Conservation (phyloP, 257 asterid genomes). For the Anisodus acutangulus region DNA sequence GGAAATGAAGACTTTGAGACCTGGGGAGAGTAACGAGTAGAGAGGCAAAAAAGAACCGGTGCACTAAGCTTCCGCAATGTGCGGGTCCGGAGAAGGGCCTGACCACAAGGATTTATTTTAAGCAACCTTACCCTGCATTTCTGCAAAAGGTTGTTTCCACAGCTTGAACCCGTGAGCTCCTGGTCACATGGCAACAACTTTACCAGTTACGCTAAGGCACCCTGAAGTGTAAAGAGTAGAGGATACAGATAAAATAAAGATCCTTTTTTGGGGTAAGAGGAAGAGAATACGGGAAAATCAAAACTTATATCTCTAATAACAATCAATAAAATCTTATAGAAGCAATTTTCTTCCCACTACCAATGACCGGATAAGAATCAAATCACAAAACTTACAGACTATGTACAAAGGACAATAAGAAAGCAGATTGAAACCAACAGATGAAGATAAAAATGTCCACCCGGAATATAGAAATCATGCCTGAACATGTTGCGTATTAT, state of each 20-base stretch:
- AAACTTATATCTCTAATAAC: not conserved
- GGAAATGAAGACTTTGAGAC: not conserved
- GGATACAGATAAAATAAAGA: too few species aligned
- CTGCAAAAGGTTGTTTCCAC: too few species aligned
- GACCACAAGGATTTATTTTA: too few species aligned
- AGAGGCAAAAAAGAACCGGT: not conserved
- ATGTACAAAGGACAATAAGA: not conserved
- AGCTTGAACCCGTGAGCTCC: too few species aligned
- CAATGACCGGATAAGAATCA: too few species aligned
- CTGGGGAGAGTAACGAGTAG: not conserved
- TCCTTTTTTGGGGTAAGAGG: too few species aligned
- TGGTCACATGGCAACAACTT: too few species aligned
- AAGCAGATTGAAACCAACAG: not conserved
- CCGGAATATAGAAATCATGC: not conserved
- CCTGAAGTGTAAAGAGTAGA: too few species aligned
- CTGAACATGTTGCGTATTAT: not conserved
- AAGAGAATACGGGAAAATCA: not conserved
- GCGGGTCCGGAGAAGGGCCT: too few species aligned
- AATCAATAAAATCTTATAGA: not conserved
- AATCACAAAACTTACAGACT: not conserved
- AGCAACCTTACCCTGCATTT: too few species aligned
- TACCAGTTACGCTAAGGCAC: too few species aligned
- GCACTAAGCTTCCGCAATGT: too few species aligned
- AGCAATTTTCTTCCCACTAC: not conserved
- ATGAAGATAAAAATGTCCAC: not conserved